Conservation (phyloP, 148 eudicot genomes). For the Silene latifolia region DNA sequence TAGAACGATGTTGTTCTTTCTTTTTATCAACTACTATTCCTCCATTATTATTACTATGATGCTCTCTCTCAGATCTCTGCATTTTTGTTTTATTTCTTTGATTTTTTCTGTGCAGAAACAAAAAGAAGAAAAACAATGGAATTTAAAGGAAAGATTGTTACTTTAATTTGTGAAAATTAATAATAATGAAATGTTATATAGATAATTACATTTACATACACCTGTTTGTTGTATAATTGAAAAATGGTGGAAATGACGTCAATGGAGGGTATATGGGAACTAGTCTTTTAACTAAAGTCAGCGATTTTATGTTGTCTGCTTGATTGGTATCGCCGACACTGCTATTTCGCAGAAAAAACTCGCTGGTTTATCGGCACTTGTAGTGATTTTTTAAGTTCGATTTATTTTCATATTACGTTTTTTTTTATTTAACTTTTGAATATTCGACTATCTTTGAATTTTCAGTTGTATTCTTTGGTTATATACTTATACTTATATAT, state of each 20-base stretch:
- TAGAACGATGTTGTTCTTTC: slow-evolving; percentile 12
- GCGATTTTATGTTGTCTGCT: not conserved
- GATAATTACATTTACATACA: too few relatives aligned
- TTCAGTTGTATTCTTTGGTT: too few relatives aligned
- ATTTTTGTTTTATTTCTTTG: not conserved
- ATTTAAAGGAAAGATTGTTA: not conserved
- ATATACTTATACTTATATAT: too few relatives aligned
- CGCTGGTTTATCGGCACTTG: not conserved
- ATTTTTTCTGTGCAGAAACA: not conserved
- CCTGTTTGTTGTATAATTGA: too few relatives aligned
- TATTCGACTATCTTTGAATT: too few relatives aligned
- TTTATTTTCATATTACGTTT: too few relatives aligned
- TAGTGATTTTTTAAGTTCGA: too few relatives aligned
- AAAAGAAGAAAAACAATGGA: not conserved
- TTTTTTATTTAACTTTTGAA: too few relatives aligned
- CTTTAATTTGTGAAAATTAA: too few relatives aligned
- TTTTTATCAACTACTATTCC: slow-evolving; percentile 10
- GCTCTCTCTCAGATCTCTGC: slow-evolving; percentile 31
- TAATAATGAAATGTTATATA: too few relatives aligned
- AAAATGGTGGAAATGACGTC: too few relatives aligned
- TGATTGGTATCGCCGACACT: slow-evolving; percentile 9
- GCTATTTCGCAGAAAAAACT: not conserved
- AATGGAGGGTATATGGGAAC: too few relatives aligned
- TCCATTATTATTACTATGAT: slow-evolving; percentile 3
- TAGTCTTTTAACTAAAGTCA: not conserved